A percentile compares a stretch with the other conserved stretches of the same genome.
phyloP scores from a whole-genome alignment of 1,284 basidiomycete genomes.

The Porodaedalea pini region DNA sequence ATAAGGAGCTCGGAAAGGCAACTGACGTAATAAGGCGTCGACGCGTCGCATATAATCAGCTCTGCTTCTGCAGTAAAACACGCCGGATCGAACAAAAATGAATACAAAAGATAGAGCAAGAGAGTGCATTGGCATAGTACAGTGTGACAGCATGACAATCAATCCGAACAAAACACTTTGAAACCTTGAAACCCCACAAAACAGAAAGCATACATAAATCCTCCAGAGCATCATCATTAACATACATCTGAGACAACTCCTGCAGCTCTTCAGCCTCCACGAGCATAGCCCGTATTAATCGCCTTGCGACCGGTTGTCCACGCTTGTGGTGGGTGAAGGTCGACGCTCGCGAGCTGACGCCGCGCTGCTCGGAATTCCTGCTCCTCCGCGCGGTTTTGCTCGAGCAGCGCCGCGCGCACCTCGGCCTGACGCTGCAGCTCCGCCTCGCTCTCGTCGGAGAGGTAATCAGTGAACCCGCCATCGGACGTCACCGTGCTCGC shows the following conservation, averaged over 20 bases:
- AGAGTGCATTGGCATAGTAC: conserved; percentile 7
- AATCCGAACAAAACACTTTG: not conserved
- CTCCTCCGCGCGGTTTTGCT: conserved; percentile 76
- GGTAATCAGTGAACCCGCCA: conserved; percentile 78
- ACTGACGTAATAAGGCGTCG: not conserved
- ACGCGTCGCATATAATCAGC: conserved; percentile 4
- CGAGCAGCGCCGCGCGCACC: conserved; percentile 63
- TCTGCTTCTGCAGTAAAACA: too few relatives aligned
- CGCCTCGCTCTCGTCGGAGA: conserved; percentile 80
- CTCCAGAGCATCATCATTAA: not conserved
- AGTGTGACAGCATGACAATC: conserved; percentile 2
- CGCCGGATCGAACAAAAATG: not conserved
- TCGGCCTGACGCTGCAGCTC: conserved; percentile 80
- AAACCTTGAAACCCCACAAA: not conserved
- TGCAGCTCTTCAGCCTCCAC: conserved; percentile 47
- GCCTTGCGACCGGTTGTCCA: conserved; percentile 49
- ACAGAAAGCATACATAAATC: conserved; percentile 1
- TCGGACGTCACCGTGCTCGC: conserved; percentile 70
- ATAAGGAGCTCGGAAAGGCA: not conserved
- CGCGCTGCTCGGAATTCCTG: conserved; percentile 73
- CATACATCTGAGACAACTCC: not conserved
- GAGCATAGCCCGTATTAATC: conserved; percentile 53
- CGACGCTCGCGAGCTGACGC: conserved; percentile 68
- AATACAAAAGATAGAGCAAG: not conserved
- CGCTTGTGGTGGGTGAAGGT: conserved; percentile 66